phyloP scores from a whole-genome alignment of 78 protist species.

The Anaeramoeba flamelloides region DNA sequence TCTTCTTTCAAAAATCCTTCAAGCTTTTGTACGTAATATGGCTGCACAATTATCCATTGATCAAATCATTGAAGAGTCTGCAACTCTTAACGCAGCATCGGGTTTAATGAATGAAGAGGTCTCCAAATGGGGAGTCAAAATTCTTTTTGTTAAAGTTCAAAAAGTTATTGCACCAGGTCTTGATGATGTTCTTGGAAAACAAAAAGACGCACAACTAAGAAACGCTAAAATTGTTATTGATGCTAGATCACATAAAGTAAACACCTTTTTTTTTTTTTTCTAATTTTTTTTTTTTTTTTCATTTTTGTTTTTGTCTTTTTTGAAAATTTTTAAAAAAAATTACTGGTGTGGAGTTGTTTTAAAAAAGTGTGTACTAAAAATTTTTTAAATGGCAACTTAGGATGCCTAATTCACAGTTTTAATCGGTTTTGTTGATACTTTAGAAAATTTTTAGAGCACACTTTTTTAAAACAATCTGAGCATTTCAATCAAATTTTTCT shows the following conservation, averaged over 20 bases:
- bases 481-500: no score
- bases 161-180: background rate
- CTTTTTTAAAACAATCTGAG: no score
- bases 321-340: no score
- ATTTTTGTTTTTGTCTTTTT: no score
- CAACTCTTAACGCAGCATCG: background rate
- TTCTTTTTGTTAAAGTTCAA: background rate
- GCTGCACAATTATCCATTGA: background rate
- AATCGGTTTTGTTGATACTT: no score
- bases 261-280: no score
- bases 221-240: constrained; percentile 5
- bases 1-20: background rate
- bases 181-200: constrained; percentile 2
- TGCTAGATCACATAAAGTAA: background rate
- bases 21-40: constrained; percentile 6
- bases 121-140: background rate
- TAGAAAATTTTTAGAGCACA: no score
- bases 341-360: no score
- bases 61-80: constrained; percentile 3
- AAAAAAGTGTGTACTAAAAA: no score
- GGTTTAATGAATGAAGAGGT: constrained; percentile 9
- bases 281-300: no score
- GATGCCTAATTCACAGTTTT: no score
- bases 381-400: no score
- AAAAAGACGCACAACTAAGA: constrained; percentile 2